Base-by-base conservation (phyloP, 2,329 filamentous ascomycete species). In the Botrytis sinoallii region DNA sequence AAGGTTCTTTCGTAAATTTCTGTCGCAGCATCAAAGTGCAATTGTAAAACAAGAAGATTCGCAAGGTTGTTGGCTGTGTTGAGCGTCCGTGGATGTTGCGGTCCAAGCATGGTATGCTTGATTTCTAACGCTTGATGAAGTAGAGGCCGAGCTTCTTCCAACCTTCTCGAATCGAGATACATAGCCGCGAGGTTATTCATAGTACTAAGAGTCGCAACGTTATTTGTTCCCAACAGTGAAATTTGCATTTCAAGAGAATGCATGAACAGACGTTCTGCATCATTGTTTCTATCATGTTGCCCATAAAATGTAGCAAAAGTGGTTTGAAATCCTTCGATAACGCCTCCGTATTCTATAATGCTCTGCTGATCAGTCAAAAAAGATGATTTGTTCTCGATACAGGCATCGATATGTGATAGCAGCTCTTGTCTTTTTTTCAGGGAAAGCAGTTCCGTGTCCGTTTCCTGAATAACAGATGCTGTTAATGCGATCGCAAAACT, bases 131-230 rank as follows among this genome's bases (percentile, higher is more conserved):
- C 38, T 25, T 42, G 69, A 42, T 64, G 25, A 48, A 75, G 67
- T 38, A 75, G 74, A 29, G 71, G 40, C 38, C 80, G 76, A 9
- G 81, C 79, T 52, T 82, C 76, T 14, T 74, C 35, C 12, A 78
- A 63, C 66, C 76, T 78, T 59, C 75, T 79, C 70, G 79, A 76
- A 10, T 77, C 29, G 1, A 7, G 7, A 61, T 82, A 82, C 57
- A 83, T 76, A 29, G 52, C 12, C 10, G 80, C 80, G 40, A 84
- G 74, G 48, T 80, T 79, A 42, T 79, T 70, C 67, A 81, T 64
- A 20, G 67, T 73, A 22, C 10, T 60, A 12, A 77, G 73, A 32
- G 75, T 76, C 10, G 65, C 44, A 16, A 68, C 60, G 52, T 75
- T 71, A 18, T 75, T 38, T 38, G 22, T 57, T 8, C 75, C 75